Evolutionary conservation across 1,139 yeast genomes (phyloP).

Genomic region (Yamadazyma buinensis): DNA sequence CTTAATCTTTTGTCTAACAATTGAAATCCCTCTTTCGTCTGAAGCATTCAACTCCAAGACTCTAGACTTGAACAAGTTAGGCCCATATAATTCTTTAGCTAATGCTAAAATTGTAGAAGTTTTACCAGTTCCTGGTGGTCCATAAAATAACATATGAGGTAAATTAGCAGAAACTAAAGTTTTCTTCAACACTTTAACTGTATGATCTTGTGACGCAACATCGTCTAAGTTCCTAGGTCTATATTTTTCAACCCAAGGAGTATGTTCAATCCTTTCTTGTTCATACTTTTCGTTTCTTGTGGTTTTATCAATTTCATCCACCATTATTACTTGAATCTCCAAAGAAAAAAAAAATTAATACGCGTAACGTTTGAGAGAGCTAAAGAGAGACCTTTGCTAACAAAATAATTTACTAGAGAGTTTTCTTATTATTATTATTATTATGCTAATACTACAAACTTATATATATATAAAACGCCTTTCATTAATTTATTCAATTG

Average conservation of each 20-base stretch:
- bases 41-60: conserved; percentile 93
- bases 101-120: conserved; percentile 89
- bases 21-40: conserved; percentile 93
- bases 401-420: too few species aligned
- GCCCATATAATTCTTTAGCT: conserved; percentile 79
- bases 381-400: not conserved
- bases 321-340: conserved; percentile 1
- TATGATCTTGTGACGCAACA: conserved; percentile 88
- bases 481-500: too few species aligned
- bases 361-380: not conserved
- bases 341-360: too few species aligned
- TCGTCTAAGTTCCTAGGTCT: conserved; percentile 84
- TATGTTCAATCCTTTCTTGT: conserved; percentile 45
- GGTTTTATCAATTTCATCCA: conserved; percentile 6
- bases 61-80: conserved; percentile 62
- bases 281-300: conserved; percentile 30
- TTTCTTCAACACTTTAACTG: conserved; percentile 78
- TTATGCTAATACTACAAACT: conserved; percentile 2
- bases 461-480: too few species aligned
- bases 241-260: conserved; percentile 80
- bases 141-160: conserved; percentile 95
- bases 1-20: conserved; percentile 89
- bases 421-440: not conserved
- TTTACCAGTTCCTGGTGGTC: conserved; percentile 98
- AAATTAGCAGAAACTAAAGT: conserved; percentile 77